Base-by-base conservation (phyloP, 2,329 filamentous ascomycete species). In the Daldinia eschscholtzii region DNA sequence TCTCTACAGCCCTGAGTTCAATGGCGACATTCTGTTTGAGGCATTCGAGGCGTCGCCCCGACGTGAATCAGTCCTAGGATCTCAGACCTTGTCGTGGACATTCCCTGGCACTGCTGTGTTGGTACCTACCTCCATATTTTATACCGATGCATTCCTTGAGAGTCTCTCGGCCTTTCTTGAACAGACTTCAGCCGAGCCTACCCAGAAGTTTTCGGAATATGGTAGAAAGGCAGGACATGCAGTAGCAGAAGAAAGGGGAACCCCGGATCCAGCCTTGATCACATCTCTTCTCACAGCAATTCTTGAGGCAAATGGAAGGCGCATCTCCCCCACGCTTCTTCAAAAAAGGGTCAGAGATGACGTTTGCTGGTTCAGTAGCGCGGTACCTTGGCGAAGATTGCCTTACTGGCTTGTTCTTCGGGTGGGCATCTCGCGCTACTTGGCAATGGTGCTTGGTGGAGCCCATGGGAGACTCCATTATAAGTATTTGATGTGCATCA, bases 301-400 rank as follows among this genome's bases (percentile, higher is more conserved):
- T 0, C 76, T 92, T 0, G 84, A 88, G 72, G 84, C 81, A 1
- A 81, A 85, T n/a, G 89, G 89, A 0, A 63, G 74, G 0, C 72
- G 79, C 0, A 61, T 80, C 0, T 65, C 75, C 0, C 79, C 83
- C 0, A 69, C 76, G 0, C 35, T 80, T 0, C 74, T 91, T 1
- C 79, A 78, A 0, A 92, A 92, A 73, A 82, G 85, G 3, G 83
- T 91, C 0, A 83, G 86, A 0, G 90, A 92, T 60, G 88, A 91
- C 23, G 84, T 91, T 0, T 82, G 80, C n/a, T 86, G 86, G 78
- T 76, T 79, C 0, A 75, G 83, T 2, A 80, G 83, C 0, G 76
- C 82, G 0, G 75, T 79, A 0, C 89, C 89, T 0, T 92, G 90
- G 90, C 81, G 90, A 30, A 81, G 90, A 39, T 83, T 83, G 1